Conservation (phyloP, 768 basidiomycete species). For the Trametes elegans region DNA sequence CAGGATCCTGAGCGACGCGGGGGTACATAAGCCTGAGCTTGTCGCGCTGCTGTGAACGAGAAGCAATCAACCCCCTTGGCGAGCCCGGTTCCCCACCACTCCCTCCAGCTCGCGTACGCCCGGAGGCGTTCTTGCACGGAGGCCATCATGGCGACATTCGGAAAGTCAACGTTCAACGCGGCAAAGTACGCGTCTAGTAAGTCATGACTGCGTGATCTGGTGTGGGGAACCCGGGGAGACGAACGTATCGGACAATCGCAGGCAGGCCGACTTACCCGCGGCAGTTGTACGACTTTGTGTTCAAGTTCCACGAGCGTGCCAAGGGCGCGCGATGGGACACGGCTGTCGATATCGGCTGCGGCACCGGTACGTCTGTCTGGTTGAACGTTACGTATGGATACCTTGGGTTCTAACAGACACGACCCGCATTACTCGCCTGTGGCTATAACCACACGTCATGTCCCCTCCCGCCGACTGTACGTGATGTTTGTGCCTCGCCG, state of each 20-base stretch:
- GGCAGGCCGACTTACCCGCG: constrained; percentile 73
- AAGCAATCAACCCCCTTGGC: no score
- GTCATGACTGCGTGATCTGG: not conserved
- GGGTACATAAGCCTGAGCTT: not conserved
- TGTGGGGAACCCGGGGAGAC: not conserved
- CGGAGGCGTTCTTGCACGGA: not conserved
- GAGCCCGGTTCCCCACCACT: no score
- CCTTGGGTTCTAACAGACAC: no score
- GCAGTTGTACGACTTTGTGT: constrained; percentile 60
- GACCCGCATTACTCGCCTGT: no score
- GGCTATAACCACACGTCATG: no score
- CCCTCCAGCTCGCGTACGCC: not conserved
- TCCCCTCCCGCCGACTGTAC: no score
- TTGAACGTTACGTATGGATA: no score
- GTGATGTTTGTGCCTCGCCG: not conserved
- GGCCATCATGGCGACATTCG: constrained; percentile 68
- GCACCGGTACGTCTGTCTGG: constrained; percentile 56
- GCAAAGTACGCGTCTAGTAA: constrained; percentile 49
- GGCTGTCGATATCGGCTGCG: constrained; percentile 80
- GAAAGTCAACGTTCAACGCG: constrained; percentile 67
- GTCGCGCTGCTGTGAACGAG: no score
- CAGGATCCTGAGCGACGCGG: not conserved
- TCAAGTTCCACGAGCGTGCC: constrained; percentile 49
- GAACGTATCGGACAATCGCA: constrained; percentile 17
- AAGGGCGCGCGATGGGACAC: constrained; percentile 43